Conservation (phyloP, 2,329 filamentous ascomycete genomes). For the Aurifilum marmelostoma region DNA sequence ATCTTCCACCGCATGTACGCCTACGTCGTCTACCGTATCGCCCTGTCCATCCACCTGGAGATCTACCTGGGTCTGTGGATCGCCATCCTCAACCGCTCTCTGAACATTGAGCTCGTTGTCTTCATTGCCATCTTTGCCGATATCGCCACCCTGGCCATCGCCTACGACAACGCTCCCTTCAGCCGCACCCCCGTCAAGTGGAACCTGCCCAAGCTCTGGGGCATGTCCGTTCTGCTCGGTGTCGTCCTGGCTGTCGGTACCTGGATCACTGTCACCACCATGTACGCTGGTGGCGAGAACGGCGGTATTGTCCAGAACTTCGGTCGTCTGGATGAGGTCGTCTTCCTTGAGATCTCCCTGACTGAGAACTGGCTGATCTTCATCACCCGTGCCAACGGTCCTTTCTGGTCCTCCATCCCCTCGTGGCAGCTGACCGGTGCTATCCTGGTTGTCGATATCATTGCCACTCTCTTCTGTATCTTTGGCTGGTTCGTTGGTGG, state of each 20-base stretch:
- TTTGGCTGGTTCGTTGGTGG: slow-evolving; percentile 80
- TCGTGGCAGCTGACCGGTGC: slow-evolving; percentile 83
- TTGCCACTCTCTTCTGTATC: slow-evolving; percentile 83
- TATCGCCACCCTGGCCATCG: slow-evolving; percentile 88
- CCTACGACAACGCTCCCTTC: slow-evolving; percentile 90
- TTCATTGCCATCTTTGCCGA: slow-evolving; percentile 96
- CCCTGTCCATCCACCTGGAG: slow-evolving; percentile 86
- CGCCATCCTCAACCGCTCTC: slow-evolving; percentile 78
- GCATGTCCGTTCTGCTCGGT: slow-evolving; percentile 84
- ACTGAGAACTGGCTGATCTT: slow-evolving; percentile 98
- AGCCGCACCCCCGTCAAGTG: slow-evolving; percentile 88
- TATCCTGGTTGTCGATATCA: slow-evolving; percentile 78
- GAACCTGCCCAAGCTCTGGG: slow-evolving; percentile 94
- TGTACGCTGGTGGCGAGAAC: slow-evolving; percentile 68
- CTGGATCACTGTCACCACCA: slow-evolving; percentile 88
- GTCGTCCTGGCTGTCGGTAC: slow-evolving; percentile 80
- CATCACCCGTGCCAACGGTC: slow-evolving; percentile 90
- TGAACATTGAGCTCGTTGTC: slow-evolving; percentile 86
- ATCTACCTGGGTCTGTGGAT: slow-evolving; percentile 94
- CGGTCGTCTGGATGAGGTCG: slow-evolving; percentile 76
- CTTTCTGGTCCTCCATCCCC: slow-evolving; percentile 87
- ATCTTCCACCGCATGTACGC: slow-evolving; percentile 98
- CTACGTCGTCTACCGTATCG: slow-evolving; percentile 94
- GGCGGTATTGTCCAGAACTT: slow-evolving; percentile 91
- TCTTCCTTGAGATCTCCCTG: slow-evolving; percentile 89